Evolutionary conservation across 495 filamentous ascomycete genomes (phyloP), one percentile per base, ranked within the genome.

Genomic region (Xylaria cubensis): DNA sequence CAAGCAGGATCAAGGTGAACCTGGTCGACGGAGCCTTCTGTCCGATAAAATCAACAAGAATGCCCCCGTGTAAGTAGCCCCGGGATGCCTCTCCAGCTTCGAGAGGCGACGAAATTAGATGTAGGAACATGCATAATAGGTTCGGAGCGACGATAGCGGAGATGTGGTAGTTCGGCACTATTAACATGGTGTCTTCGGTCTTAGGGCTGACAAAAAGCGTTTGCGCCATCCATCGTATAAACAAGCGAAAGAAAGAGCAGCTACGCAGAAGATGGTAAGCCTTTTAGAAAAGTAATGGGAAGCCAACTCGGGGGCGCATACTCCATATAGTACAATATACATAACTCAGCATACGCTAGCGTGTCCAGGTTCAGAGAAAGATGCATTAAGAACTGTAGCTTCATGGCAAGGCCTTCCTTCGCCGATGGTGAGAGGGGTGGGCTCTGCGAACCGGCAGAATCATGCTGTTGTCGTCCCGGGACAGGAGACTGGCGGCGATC

Each of bases 281-380:
- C 10, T 58, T 34, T 9, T 44, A 42, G 24, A 24, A 62, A 46
- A 41, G 41, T 62, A 55, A 70, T 12, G 70, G 42, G 51, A 69
- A 21, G 36, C 17, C 46, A 36, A 24, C 50, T 10, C 55, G 24
- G 32, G 21, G n/a, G 48, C 46, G 26, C 92, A 74, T 83, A 97
- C 94, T 97, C 94, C 88, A 97, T 91, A 80, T 96, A 97, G 82
- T 97, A 97, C 70, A 97, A 75, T 51, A 91, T 88, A 50, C 92
- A 92, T 42, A 97, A 84, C 83, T 97, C 88, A 71, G 90, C 90
- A 78, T 94, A 94, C 41, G 94, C 88, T n/a, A 94, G 70, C 74
- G 91, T 91, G 81, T 97, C 94, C 59, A 97, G 83, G 76, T 89
- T 91, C 70, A 88, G 86, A 75, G 93, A 86, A 42, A 97, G 81